Conservation (phyloP, 768 basidiomycete species). For the Rossbeevera mucosa region DNA sequence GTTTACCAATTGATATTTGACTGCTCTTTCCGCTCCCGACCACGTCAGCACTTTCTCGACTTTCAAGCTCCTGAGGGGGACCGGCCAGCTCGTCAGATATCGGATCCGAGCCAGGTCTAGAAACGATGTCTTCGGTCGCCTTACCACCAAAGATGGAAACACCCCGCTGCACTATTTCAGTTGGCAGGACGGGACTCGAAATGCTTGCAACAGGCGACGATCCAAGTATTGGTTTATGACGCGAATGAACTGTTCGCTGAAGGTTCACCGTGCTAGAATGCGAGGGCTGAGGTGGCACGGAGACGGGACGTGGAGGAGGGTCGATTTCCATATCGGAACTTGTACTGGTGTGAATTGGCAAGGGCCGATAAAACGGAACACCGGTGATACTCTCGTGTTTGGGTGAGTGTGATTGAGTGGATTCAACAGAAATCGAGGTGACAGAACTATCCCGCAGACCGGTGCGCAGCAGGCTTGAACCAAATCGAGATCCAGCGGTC, state of each 20-base stretch:
- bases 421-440: constrained; percentile 26
- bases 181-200: constrained; percentile 17
- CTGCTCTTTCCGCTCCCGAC: constrained; percentile 10
- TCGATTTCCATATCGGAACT: constrained; percentile 28
- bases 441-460: constrained; percentile 27
- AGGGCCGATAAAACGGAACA: constrained; percentile 6
- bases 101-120: constrained; percentile 9
- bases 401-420: constrained; percentile 16
- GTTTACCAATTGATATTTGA: constrained; percentile 3
- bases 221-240: constrained; percentile 6
- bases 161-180: background rate
- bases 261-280: background rate
- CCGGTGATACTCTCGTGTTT: constrained; percentile 4
- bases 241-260: background rate
- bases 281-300: constrained; percentile 15
- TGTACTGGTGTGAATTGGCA: constrained; percentile 2
- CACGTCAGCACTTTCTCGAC: constrained; percentile 9
- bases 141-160: constrained; percentile 2
- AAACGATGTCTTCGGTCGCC: constrained; percentile 7
- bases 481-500: constrained; percentile 23
- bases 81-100: constrained; percentile 15
- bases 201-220: constrained; percentile 16
- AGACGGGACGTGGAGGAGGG: constrained; percentile 15
- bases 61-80: constrained; percentile 13
- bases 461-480: constrained; percentile 19